Evolutionary conservation across 257 asterid genomes (phyloP).

Genomic region (Scutellaria baicalensis): DNA sequence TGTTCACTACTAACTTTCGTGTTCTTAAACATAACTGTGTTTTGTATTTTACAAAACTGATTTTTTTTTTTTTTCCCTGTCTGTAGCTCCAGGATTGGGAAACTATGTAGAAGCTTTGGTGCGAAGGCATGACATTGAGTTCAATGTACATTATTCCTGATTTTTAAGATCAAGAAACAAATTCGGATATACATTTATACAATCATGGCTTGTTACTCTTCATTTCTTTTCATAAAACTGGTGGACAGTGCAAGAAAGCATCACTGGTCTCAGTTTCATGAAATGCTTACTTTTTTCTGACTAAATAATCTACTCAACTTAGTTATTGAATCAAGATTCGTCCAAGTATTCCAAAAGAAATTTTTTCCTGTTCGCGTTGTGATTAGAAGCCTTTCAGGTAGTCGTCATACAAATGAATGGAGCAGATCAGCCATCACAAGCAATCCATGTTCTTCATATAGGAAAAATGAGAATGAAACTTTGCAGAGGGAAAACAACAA

Average conservation of each 20-base stretch:
- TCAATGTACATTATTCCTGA: slow-evolving; percentile 47
- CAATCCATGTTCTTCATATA: slow-evolving; percentile 72
- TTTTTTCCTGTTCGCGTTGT: neutral
- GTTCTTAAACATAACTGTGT: neutral
- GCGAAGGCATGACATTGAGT: slow-evolving; percentile 85
- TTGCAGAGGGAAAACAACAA: slow-evolving; percentile 58
- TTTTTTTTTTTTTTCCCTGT: slow-evolving; percentile 11
- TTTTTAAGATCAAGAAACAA: neutral
- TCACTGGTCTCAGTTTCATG: no score
- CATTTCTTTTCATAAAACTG: no score
- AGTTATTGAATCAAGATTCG: neutral
- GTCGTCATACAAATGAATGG: slow-evolving; percentile 79
- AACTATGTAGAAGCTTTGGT: slow-evolving; percentile 95
- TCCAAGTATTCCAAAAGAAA: neutral
- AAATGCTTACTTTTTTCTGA: neutral
- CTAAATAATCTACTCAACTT: neutral
- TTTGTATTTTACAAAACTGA: neutral
- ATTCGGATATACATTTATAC: neutral
- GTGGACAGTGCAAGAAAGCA: no score
- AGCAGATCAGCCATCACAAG: slow-evolving; percentile 44
- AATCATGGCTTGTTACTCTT: neutral
- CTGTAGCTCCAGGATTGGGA: slow-evolving; percentile 89
- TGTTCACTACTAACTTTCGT: slow-evolving; percentile 4
- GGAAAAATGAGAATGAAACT: slow-evolving; percentile 95
- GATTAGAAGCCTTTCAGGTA: slow-evolving; percentile 39